These are phyloP conservation scores for Aureobasidium sp. DNA, from an alignment of 2,329 filamentous ascomycete genomes.

Conservation along the genomic window DNA sequence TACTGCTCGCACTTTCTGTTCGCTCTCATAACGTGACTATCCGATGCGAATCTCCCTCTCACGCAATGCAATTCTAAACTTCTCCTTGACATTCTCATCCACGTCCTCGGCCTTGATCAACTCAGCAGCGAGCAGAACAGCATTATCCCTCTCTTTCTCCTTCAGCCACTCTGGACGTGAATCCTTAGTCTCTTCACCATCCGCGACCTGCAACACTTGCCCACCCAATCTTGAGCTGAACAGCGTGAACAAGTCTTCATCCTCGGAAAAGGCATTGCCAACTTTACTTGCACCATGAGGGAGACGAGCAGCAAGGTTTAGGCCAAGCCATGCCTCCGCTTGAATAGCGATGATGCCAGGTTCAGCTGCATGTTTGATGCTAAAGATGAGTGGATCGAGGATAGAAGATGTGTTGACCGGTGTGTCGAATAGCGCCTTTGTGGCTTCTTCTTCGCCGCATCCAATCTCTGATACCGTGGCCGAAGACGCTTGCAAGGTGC, in stretches of 20 bases:
- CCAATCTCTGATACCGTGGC: neutral
- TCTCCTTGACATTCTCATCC: slow-evolving; percentile 23
- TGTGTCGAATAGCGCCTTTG: neutral
- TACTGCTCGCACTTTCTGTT: neutral
- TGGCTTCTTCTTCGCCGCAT: neutral
- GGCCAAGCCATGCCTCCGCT: slow-evolving; percentile 17
- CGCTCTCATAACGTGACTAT: neutral
- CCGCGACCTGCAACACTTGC: slow-evolving; percentile 25
- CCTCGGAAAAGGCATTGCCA: neutral
- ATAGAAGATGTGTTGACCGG: neutral
- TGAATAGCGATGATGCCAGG: slow-evolving; percentile 13
- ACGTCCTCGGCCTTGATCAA: slow-evolving; percentile 31
- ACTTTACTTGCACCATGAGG: neutral
- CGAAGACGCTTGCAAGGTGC: neutral
- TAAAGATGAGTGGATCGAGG: slow-evolving; percentile 15
- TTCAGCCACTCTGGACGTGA: slow-evolving; percentile 23
- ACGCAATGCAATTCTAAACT: neutral
- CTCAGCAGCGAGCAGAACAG: slow-evolving; percentile 30
- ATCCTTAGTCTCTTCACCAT: neutral
- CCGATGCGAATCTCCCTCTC: slow-evolving; percentile 2
- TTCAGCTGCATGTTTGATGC: slow-evolving; percentile 10
- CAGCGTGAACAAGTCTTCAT: neutral
- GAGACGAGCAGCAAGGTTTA: slow-evolving; percentile 8
- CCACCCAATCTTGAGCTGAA: neutral
- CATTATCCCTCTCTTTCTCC: slow-evolving; percentile 35